Evolutionary conservation across 176 grass and related monocot species (phyloP), one percentile per base, ranked within the genome.

Genomic region (Lolium multiflorum): DNA sequence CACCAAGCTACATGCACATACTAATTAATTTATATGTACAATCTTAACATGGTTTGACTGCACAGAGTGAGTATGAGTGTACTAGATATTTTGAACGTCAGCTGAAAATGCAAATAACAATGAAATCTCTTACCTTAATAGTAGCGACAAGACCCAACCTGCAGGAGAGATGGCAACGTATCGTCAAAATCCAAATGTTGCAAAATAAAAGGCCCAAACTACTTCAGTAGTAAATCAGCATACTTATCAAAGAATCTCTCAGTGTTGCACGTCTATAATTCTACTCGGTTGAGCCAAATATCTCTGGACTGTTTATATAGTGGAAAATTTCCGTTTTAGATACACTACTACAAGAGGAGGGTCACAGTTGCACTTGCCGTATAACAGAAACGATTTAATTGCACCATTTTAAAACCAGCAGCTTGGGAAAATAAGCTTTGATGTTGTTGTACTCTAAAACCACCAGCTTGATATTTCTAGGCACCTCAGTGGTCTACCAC

Each of bases 131-230:
- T 92, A 94, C 94, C 94, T 97, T 97, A 46, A 97, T 97, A 62
- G 92, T 94, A 50, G 89, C 90, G 77, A 94, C 92, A 80, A 97
- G 94, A 43, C 92, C 85, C 88, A 94, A 75, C 92, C 94, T 97
- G 92, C 48, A 85, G 31, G 82, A 75, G 17, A 60, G n/a, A 92
- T 75, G 57, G 81, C 21, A 81, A 88, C 9, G 51, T 59, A 83
- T 50, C 37, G 47, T 73, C 7, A 49, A 79, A 83, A 56, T 65
- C 38, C 14, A 58, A 43, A 73, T 63, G 25, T 55, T 50, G 58
- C 7, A 3, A 49, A 51, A 2, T 6, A 56, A 89, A 47, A 37
- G 4, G 18, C 67, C 5, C 13, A 81, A 28, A 20, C 68, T 38
- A 24, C 14, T 70, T 54, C 0, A 37, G 71, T 37, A 51, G 9